These are phyloP conservation scores for Lumnitzera racemosa DNA, from an alignment of 345 rosid genomes.

Conservation along the genomic window DNA sequence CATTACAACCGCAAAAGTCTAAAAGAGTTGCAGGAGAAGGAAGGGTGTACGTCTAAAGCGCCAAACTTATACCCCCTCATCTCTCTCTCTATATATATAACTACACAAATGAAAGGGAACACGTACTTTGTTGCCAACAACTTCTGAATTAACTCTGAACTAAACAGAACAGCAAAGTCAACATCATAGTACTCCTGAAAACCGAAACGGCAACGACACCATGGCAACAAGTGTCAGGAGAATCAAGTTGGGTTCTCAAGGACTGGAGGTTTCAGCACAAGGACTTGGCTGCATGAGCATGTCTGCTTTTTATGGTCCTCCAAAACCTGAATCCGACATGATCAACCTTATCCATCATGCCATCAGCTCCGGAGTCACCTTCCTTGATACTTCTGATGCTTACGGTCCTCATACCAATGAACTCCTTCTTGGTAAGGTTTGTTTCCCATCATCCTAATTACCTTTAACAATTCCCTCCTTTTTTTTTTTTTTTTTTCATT, in stretches of 20 bases:
- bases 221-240: slow-evolving; percentile 17
- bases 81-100: too few relatives aligned
- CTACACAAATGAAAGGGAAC: too few relatives aligned
- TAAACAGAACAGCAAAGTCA: too few relatives aligned
- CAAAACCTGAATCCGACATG: slow-evolving; percentile 44
- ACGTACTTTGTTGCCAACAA: too few relatives aligned
- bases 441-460: neutral
- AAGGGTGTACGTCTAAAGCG: too few relatives aligned
- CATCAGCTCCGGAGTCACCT: slow-evolving; percentile 35
- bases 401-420: slow-evolving; percentile 48
- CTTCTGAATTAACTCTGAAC: too few relatives aligned
- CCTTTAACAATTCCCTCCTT: neutral
- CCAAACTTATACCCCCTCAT: too few relatives aligned
- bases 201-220: too few relatives aligned
- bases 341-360: slow-evolving; percentile 44
- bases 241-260: slow-evolving; percentile 41
- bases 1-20: too few relatives aligned
- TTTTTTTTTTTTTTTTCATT: neutral
- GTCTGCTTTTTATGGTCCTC: slow-evolving; percentile 41
- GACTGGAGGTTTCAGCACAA: slow-evolving; percentile 45
- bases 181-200: too few relatives aligned
- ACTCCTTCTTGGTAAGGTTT: slow-evolving; percentile 37
- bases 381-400: slow-evolving; percentile 42
- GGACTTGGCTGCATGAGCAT: slow-evolving; percentile 58
- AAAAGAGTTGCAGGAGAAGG: too few relatives aligned